A percentile compares a stretch with the other conserved stretches of the same genome.
phyloP scores from a whole-genome alignment of 2,329 filamentous ascomycete genomes.

The Ceratocystiopsis sp. region DNA sequence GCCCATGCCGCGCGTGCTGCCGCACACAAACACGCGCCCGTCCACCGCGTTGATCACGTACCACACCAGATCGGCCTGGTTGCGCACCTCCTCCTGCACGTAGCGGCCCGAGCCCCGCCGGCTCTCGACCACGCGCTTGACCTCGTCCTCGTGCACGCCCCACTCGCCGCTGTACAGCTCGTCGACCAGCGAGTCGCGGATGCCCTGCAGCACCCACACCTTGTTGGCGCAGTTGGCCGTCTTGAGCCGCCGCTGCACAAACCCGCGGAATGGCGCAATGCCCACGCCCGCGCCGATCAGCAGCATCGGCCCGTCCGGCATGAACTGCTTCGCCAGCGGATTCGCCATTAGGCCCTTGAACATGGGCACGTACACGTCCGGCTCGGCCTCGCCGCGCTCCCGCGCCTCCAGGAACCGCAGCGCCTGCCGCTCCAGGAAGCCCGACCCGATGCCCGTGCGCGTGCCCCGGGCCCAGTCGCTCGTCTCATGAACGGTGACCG shows the following conservation, averaged over 20 bases:
- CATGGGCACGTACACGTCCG: constrained; percentile 72
- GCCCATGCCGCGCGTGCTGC: constrained; percentile 90
- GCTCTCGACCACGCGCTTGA: constrained; percentile 67
- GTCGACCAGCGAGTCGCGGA: constrained; percentile 85
- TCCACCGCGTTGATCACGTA: constrained; percentile 94
- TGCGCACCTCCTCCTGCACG: constrained; percentile 84
- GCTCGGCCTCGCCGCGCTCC: constrained; percentile 34
- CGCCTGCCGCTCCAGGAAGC: constrained; percentile 81
- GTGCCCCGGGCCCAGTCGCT: constrained; percentile 56
- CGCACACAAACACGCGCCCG: constrained; percentile 90
- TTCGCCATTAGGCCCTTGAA: constrained; percentile 98
- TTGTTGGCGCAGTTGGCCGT: constrained; percentile 95
- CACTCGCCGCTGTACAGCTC: constrained; percentile 95
- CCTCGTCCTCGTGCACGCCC: constrained; percentile 78
- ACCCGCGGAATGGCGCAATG: constrained; percentile 92
- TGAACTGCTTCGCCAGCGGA: constrained; percentile 79
- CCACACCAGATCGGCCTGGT: constrained; percentile 95
- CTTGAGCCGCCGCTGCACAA: constrained; percentile 84
- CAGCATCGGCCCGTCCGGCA: constrained; percentile 90
- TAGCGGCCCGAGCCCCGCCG: constrained; percentile 68
- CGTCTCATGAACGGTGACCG: constrained; percentile 87
- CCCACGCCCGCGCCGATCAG: constrained; percentile 93
- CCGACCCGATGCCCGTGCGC: constrained; percentile 77
- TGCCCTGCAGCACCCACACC: constrained; percentile 89
- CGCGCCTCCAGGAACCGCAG: constrained; percentile 53